phyloP scores from a whole-genome alignment of 495 filamentous ascomycete species.

The Aspergillus incahuasiensis region DNA sequence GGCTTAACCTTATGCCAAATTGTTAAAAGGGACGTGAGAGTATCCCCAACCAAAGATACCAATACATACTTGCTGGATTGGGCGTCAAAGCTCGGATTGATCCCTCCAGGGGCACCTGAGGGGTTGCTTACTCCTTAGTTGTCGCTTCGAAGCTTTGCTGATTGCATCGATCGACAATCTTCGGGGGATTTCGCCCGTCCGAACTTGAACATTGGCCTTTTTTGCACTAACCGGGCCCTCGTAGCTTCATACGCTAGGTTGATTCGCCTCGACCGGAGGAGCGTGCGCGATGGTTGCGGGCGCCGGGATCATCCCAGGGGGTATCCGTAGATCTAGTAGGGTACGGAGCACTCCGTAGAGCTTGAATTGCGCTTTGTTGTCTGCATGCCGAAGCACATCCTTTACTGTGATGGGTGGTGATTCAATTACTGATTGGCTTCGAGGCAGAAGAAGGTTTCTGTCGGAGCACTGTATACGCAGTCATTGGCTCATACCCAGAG shows the following conservation, averaged over 20 bases:
- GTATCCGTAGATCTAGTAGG: not conserved
- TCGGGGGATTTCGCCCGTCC: slow-evolving; percentile 12
- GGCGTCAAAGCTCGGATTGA: not conserved
- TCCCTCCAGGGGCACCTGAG: not conserved
- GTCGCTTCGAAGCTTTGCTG: not conserved
- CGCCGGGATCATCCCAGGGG: slow-evolving; percentile 14
- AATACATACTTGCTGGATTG: not conserved
- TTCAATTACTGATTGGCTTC: slow-evolving; percentile 7
- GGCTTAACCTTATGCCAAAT: slow-evolving; percentile 15
- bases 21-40: not conserved
- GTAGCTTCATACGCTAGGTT: slow-evolving; percentile 24
- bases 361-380: slow-evolving; percentile 7
- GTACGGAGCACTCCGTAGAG: no score
- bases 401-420: slow-evolving; percentile 10
- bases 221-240: slow-evolving; percentile 19
- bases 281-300: slow-evolving; percentile 13
- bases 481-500: slow-evolving; percentile 7
- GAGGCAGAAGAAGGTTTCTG: slow-evolving; percentile 1
- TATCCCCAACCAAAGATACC: not conserved
- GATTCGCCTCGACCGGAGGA: slow-evolving; percentile 16
- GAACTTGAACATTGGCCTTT: slow-evolving; percentile 31
- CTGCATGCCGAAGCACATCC: slow-evolving; percentile 12
- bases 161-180: slow-evolving; percentile 10
- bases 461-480: not conserved
- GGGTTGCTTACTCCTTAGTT: not conserved